Percentiles rank a stretch among this genome's conserved stretches.
These are phyloP conservation scores for Malus orientalis DNA, from an alignment of 306 rosid species.

Conservation along the genomic window DNA sequence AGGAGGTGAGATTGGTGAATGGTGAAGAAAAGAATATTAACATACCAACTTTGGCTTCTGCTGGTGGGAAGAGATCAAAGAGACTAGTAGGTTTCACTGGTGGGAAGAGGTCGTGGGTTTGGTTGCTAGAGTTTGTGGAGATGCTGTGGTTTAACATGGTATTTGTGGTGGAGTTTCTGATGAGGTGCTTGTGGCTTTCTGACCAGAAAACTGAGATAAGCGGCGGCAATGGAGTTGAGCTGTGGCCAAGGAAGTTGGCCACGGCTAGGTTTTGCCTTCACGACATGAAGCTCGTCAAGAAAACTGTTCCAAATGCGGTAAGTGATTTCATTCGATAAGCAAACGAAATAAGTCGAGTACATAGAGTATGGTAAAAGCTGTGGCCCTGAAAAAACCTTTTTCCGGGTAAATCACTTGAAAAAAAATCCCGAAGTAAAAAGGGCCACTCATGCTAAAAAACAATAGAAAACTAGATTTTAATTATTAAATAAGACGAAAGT, in stretches of 20 bases:
- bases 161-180: slow-evolving; percentile 33
- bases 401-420: no score
- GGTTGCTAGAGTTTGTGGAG: slow-evolving; percentile 14
- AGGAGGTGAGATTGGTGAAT: no score
- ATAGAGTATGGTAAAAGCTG: no score
- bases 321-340: not conserved
- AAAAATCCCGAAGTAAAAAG: no score
- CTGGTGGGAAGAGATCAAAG: not conserved
- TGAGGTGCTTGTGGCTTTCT: slow-evolving; percentile 44
- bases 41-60: slow-evolving; percentile 27
- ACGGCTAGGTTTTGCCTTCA: slow-evolving; percentile 54
- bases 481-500: no score
- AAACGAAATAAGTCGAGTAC: no score
- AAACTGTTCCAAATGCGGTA: slow-evolving; percentile 43
- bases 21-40: no score
- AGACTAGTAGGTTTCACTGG: not conserved
- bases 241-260: slow-evolving; percentile 76
- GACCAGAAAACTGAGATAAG: slow-evolving; percentile 44
- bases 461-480: no score
- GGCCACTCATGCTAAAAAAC: no score
- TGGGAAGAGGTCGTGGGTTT: not conserved
- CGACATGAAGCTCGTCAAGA: slow-evolving; percentile 63
- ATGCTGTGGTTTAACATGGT: slow-evolving; percentile 36
- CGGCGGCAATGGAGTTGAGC: slow-evolving; percentile 79
- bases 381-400: no score